These are phyloP conservation scores for Erodium trifolium DNA, from an alignment of 441 rosid genomes.

Conservation along the genomic window DNA sequence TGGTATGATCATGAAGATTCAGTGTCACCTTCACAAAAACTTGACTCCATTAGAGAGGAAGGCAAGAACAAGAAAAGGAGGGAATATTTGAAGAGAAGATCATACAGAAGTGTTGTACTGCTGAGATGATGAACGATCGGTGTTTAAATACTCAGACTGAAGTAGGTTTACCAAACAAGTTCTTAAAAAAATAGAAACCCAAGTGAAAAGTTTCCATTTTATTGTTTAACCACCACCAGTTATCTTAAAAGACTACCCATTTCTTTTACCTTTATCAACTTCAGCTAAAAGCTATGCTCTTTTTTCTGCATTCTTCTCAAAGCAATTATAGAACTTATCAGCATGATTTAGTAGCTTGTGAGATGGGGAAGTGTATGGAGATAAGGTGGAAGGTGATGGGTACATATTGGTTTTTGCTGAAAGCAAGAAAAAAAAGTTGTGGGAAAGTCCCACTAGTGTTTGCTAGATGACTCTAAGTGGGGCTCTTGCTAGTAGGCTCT, in stretches of 20 bases:
- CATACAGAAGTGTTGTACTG: constrained; percentile 11
- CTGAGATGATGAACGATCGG: constrained; percentile 22
- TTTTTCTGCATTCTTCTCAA: constrained; percentile 12
- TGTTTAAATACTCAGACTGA: constrained; percentile 26
- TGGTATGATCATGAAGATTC: constrained; percentile 17
- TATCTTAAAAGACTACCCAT: neutral
- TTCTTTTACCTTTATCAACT: constrained; percentile 13
- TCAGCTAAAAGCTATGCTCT: constrained; percentile 15
- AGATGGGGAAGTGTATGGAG: constrained; percentile 14
- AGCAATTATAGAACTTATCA: constrained; percentile 27
- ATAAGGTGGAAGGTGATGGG: constrained; percentile 8
- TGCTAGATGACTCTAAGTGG: constrained; percentile 18
- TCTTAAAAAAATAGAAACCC: constrained; percentile 14
- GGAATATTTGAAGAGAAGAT: constrained; percentile 21
- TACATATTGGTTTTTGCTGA: constrained; percentile 7
- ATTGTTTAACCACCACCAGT: neutral
- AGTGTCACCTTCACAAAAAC: neutral
- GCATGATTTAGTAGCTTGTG: constrained; percentile 24
- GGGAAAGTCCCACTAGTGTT: constrained; percentile 16
- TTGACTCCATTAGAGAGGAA: constrained; percentile 20
- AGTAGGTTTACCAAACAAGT: constrained; percentile 16
- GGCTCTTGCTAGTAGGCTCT: constrained; percentile 10
- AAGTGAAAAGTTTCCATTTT: constrained; percentile 13
- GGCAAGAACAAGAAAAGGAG: constrained; percentile 16
- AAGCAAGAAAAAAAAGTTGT: constrained; percentile 6